phyloP scores from a whole-genome alignment of 1,284 basidiomycete species.

The Heterobasidion parviporum region DNA sequence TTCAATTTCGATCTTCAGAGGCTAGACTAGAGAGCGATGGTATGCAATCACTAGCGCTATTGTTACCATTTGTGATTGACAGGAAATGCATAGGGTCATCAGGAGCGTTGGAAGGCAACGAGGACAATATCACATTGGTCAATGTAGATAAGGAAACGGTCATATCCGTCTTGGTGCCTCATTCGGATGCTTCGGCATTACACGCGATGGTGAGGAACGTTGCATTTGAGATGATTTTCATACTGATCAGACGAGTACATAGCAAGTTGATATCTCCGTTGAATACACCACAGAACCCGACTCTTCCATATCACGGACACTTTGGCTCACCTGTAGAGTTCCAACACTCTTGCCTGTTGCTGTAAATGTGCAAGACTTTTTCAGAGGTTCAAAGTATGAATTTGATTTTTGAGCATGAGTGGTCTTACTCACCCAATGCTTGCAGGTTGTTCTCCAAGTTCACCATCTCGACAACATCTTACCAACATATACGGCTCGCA shows the following conservation, averaged over 20 bases:
- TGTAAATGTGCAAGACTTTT: conserved; percentile 83
- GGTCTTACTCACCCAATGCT: conserved; percentile 1
- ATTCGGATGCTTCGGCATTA: conserved; percentile 50
- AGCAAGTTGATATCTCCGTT: conserved; percentile 58
- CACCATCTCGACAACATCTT: conserved; percentile 64
- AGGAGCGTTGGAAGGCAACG: conserved; percentile 23
- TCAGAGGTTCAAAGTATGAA: conserved; percentile 45
- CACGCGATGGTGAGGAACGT: conserved; percentile 41
- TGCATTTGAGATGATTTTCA: not conserved
- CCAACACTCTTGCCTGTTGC: conserved; percentile 65
- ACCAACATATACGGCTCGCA: conserved; percentile 63
- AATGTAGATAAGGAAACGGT: conserved; percentile 36
- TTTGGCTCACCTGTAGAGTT: conserved; percentile 46
- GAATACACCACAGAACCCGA: conserved; percentile 55
- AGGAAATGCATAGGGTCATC: conserved; percentile 2
- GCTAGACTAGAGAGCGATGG: conserved; percentile 34
- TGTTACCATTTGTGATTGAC: not conserved
- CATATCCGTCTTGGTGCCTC: conserved; percentile 48
- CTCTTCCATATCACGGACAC: conserved; percentile 39
- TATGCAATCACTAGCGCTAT: conserved; percentile 6
- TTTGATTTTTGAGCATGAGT: not conserved
- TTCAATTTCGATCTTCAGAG: conserved; percentile 41
- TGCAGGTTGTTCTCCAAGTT: conserved; percentile 72
- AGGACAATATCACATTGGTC: conserved; percentile 37
- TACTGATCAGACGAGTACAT: not conserved